Conservation (phyloP, 2,329 filamentous ascomycete genomes). For the Colletotrichum echinochloae region DNA sequence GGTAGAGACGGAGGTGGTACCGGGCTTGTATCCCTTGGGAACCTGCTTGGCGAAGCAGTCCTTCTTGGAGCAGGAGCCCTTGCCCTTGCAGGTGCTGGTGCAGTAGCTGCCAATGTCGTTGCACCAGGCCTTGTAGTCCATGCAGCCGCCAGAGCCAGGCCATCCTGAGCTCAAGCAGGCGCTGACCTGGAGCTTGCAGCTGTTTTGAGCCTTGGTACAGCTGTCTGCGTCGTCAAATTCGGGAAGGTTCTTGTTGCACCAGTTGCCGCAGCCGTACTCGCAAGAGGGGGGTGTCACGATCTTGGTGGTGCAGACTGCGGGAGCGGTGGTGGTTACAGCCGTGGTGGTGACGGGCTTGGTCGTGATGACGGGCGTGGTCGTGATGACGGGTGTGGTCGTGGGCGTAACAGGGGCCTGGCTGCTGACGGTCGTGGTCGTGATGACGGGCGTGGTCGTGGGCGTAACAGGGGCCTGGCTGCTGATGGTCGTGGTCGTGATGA, state of each 20-base stretch:
- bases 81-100: conserved; percentile 49
- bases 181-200: conserved; percentile 60
- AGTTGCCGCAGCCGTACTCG: conserved; percentile 67
- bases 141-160: conserved; percentile 61
- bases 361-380: conserved; percentile 33
- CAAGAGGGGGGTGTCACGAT: conserved; percentile 59
- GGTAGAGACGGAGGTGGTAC: conserved; percentile 47
- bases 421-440: conserved; percentile 30
- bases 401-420: conserved; percentile 14
- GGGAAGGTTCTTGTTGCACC: conserved; percentile 64
- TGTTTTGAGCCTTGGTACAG: conserved; percentile 58
- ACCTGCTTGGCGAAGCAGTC: conserved; percentile 57
- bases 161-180: conserved; percentile 67
- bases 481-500: conserved; percentile 28
- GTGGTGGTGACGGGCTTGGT: conserved; percentile 39
- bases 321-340: conserved; percentile 49
- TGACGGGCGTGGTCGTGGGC: conserved; percentile 29
- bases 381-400: conserved; percentile 34
- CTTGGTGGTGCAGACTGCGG: conserved; percentile 62
- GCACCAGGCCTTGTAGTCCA: conserved; percentile 64
- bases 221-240: conserved; percentile 57
- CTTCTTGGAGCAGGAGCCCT: conserved; percentile 55
- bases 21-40: conserved; percentile 51
- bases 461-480: conserved; percentile 25
- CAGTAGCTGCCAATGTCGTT: conserved; percentile 59